phyloP scores from a whole-genome alignment of 495 filamentous ascomycete species.

The Xylona heveae region DNA sequence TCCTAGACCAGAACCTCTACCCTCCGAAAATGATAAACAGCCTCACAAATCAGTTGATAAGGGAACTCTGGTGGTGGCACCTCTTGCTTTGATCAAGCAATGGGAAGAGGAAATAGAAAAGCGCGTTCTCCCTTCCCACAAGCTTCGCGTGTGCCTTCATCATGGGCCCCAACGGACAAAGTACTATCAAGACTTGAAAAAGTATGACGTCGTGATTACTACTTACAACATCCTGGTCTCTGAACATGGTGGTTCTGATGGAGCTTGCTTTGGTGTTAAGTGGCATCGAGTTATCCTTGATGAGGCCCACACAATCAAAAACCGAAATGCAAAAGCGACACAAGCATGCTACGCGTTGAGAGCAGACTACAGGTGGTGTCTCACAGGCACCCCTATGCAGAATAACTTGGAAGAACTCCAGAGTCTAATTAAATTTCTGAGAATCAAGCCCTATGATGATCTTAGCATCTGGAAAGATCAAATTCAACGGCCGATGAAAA shows the following conservation, averaged over 20 bases:
- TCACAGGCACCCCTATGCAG: conserved; percentile 91
- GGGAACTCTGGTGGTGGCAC: conserved; percentile 81
- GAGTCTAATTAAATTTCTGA: conserved; percentile 74
- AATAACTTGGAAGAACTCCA: conserved; percentile 97
- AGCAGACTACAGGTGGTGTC: conserved; percentile 79
- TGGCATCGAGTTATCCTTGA: conserved; percentile 95
- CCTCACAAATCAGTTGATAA: conserved; percentile 44
- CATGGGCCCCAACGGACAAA: conserved; percentile 77
- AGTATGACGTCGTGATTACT: conserved; percentile 91
- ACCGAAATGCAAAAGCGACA: conserved; percentile 84
- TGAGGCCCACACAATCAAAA: conserved; percentile 96
- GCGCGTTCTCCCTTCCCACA: conserved; percentile 45
- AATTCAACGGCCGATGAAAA: conserved; percentile 69
- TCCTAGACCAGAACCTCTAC: conserved; percentile 36
- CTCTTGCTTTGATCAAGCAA: conserved; percentile 85
- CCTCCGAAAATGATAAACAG: conserved; percentile 23
- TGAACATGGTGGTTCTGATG: conserved; percentile 46
- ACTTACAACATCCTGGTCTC: conserved; percentile 91
- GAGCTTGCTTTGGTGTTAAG: conserved; percentile 70
- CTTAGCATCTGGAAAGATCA: conserved; percentile 68
- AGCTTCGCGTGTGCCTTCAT: conserved; percentile 63
- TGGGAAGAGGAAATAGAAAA: conserved; percentile 85
- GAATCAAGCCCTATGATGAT: conserved; percentile 79
- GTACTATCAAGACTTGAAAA: conserved; percentile 43
- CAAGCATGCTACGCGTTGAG: conserved; percentile 66